Conservation (phyloP, 805 yeast species). For the Ogataea parapolymorpha region DNA sequence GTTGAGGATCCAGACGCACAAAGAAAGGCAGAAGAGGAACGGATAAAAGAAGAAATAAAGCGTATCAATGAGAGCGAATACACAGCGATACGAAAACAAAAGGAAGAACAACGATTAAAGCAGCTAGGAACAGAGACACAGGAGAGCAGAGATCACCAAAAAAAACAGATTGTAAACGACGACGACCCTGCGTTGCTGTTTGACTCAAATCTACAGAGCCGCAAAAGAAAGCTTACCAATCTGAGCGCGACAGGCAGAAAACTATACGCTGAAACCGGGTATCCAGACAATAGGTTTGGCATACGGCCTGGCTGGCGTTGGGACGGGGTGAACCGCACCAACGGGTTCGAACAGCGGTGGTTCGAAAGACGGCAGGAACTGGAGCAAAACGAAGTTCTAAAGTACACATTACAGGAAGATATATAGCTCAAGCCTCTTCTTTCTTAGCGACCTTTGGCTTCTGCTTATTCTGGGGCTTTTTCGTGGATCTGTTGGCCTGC, state of each 20-base stretch:
- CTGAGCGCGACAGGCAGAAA: slow-evolving; percentile 47
- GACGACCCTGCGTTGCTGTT: slow-evolving; percentile 68
- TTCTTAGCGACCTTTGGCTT: neutral
- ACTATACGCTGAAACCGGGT: slow-evolving; percentile 47
- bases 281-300: slow-evolving; percentile 68
- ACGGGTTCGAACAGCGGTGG: slow-evolving; percentile 75
- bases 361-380: slow-evolving; percentile 41
- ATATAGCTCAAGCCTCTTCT: slow-evolving; percentile 16
- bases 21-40: slow-evolving; percentile 17
- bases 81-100: slow-evolving; percentile 36
- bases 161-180: slow-evolving; percentile 34
- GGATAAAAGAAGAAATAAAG: slow-evolving; percentile 23
- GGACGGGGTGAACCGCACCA: slow-evolving; percentile 91
- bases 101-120: slow-evolving; percentile 31
- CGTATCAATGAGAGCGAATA: slow-evolving; percentile 38
- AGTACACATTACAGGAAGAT: slow-evolving; percentile 40
- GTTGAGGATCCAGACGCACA: slow-evolving; percentile 3
- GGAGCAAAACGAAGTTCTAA: slow-evolving; percentile 30
- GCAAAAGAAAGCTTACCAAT: slow-evolving; percentile 17
- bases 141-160: slow-evolving; percentile 33
- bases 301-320: slow-evolving; percentile 79
- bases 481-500: neutral
- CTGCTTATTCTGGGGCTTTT: neutral
- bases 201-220: slow-evolving; percentile 26
- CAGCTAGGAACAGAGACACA: slow-evolving; percentile 34